phyloP scores from a whole-genome alignment of 2,329 filamentous ascomycete species.

The Sclerotinia minor region DNA sequence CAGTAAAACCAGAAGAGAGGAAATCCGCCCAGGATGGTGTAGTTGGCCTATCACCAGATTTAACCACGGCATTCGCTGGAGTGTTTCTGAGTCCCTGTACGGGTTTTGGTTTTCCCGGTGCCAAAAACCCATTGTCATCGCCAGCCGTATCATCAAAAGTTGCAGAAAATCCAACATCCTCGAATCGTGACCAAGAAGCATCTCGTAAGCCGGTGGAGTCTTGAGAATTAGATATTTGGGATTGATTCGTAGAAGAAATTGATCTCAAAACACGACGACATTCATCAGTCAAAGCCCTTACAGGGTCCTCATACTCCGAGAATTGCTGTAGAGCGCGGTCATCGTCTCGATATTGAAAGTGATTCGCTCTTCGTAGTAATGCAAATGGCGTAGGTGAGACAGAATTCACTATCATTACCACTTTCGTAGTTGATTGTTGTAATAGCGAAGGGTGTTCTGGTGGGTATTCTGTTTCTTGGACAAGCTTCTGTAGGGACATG shows the following conservation, averaged over 20 bases:
- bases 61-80: constrained; percentile 65
- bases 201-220: constrained; percentile 74
- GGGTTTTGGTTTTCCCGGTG: constrained; percentile 39
- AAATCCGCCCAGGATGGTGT: constrained; percentile 99
- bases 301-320: constrained; percentile 84
- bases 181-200: constrained; percentile 94
- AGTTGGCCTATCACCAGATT: constrained; percentile 72
- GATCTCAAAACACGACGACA: constrained; percentile 86
- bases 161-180: constrained; percentile 87
- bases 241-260: constrained; percentile 87
- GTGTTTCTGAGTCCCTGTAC: constrained; percentile 61
- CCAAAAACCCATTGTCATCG: constrained; percentile 39
- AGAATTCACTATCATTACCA: constrained; percentile 94
- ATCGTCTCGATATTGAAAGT: constrained; percentile 92
- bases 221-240: constrained; percentile 68
- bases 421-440: constrained; percentile 78
- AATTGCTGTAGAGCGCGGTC: constrained; percentile 83
- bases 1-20: constrained; percentile 86
- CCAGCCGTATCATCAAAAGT: constrained; percentile 68
- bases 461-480: constrained; percentile 92
- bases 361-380: constrained; percentile 82
- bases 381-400: constrained; percentile 95
- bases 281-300: constrained; percentile 87
- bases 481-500: constrained; percentile 83
- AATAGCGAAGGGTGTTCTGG: constrained; percentile 75